Percentiles rank a stretch among this genome's conserved stretches.
These are phyloP conservation scores for Chaetomidium leptoderma DNA, from an alignment of 495 filamentous ascomycete genomes.

Conservation along the genomic window DNA sequence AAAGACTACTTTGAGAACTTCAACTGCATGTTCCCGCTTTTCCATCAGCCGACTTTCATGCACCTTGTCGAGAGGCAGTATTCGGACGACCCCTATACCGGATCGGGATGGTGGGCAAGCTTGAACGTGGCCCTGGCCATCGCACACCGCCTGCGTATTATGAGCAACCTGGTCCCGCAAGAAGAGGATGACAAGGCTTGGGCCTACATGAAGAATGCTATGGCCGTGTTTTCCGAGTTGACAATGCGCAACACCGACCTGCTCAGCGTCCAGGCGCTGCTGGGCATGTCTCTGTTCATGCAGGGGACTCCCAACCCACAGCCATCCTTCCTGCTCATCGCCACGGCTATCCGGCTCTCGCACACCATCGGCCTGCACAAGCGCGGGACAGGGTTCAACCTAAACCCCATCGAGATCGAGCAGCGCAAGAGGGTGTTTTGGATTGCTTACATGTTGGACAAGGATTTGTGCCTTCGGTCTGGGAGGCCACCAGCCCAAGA, in stretches of 20 bases:
- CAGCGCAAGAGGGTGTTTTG: constrained; percentile 96
- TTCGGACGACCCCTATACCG: constrained; percentile 86
- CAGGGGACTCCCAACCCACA: constrained; percentile 97
- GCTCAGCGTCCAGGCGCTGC: constrained; percentile 89
- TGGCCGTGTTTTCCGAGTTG: constrained; percentile 85
- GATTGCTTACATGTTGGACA: constrained; percentile 95
- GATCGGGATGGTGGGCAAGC: constrained; percentile 97
- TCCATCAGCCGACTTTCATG: constrained; percentile 98
- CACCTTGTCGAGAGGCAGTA: constrained; percentile 91
- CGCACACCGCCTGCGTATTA: constrained; percentile 85
- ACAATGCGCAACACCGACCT: constrained; percentile 95
- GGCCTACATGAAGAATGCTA: constrained; percentile 93
- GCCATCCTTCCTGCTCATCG: constrained; percentile 88
- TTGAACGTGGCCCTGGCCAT: constrained; percentile 93
- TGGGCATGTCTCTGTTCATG: constrained; percentile 94
- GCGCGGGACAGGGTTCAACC: constrained; percentile 80
- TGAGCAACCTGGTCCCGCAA: constrained; percentile 84
- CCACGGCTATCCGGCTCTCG: constrained; percentile 84
- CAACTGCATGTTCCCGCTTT: constrained; percentile 96
- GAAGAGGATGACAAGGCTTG: constrained; percentile 92
- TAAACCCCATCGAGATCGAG: constrained; percentile 87
- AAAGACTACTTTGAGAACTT: constrained; percentile 97
- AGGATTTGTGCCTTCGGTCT: constrained; percentile 89
- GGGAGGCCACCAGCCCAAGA: constrained; percentile 92
- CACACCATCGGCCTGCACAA: constrained; percentile 96